Evolutionary conservation across 2,329 filamentous ascomycete species (phyloP).

Genomic region (Diaporthe ilicicola): DNA sequence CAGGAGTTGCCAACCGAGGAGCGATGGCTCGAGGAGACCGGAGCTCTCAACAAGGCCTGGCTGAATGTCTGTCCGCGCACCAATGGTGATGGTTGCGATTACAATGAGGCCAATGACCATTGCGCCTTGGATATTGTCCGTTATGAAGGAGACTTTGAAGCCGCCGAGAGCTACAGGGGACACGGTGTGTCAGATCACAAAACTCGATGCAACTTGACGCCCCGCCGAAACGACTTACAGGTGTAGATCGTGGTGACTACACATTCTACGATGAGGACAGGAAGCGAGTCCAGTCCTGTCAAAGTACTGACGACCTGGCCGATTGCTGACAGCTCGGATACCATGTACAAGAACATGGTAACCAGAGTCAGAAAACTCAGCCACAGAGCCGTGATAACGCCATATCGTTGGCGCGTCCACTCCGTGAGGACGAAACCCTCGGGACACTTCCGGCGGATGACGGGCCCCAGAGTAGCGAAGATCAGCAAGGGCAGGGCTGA

Average conservation of each 20-base stretch:
- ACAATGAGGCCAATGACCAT: slow-evolving; percentile 82
- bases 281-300: slow-evolving; percentile 78
- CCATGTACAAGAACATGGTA: slow-evolving; percentile 88
- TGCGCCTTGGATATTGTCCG: slow-evolving; percentile 81
- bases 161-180: slow-evolving; percentile 73
- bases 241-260: slow-evolving; percentile 85
- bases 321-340: slow-evolving; percentile 81
- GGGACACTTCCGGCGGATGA: slow-evolving; percentile 81
- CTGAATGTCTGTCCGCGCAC: slow-evolving; percentile 77
- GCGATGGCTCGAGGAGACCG: slow-evolving; percentile 71
- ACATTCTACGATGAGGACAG: slow-evolving; percentile 80
- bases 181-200: not conserved
- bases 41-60: slow-evolving; percentile 73
- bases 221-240: slow-evolving; percentile 57
- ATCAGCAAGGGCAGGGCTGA: slow-evolving; percentile 77
- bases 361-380: slow-evolving; percentile 81
- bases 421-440: slow-evolving; percentile 87
- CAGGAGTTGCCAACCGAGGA: slow-evolving; percentile 85
- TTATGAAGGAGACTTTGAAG: slow-evolving; percentile 85
- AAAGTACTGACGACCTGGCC: slow-evolving; percentile 80
- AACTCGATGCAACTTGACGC: no score
- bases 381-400: slow-evolving; percentile 72
- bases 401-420: slow-evolving; percentile 84
- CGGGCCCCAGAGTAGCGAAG: slow-evolving; percentile 78
- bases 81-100: slow-evolving; percentile 80